A percentile compares a stretch with the other conserved stretches of the same genome.
Evolutionary conservation across 805 yeast genomes (phyloP).

Genomic region (Metschnikowia noctiluminum): DNA sequence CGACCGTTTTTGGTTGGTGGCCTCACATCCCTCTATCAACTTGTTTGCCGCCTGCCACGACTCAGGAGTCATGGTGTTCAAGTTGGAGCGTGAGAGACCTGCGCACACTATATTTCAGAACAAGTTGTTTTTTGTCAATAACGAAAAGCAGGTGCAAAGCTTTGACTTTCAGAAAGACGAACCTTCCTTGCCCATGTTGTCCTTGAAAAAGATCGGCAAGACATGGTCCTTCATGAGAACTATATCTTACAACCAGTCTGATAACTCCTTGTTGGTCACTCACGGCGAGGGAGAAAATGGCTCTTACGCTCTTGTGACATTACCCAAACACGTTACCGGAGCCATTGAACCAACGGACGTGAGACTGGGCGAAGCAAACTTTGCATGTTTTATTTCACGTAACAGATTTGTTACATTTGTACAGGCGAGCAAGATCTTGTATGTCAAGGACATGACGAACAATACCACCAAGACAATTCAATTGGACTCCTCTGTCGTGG

Average conservation of each 20-base stretch:
- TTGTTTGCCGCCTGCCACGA: slow-evolving; percentile 96
- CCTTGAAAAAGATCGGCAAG: slow-evolving; percentile 80
- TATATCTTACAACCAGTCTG: slow-evolving; percentile 88
- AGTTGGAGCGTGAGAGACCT: slow-evolving; percentile 95
- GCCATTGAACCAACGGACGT: slow-evolving; percentile 90
- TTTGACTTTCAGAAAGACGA: slow-evolving; percentile 67
- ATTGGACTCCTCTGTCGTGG: slow-evolving; percentile 63
- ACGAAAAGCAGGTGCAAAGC: slow-evolving; percentile 80
- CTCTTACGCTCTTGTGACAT: slow-evolving; percentile 66
- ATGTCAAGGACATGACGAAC: slow-evolving; percentile 80
- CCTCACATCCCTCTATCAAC: slow-evolving; percentile 86
- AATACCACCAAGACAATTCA: slow-evolving; percentile 77
- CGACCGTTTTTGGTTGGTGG: slow-evolving; percentile 92
- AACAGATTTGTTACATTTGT: slow-evolving; percentile 86
- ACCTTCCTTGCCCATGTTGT: slow-evolving; percentile 71
- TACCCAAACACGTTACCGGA: slow-evolving; percentile 86
- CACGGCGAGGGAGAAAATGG: slow-evolving; percentile 68
- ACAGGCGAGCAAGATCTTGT: slow-evolving; percentile 61
- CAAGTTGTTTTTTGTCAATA: slow-evolving; percentile 70
- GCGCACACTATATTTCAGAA: slow-evolving; percentile 75
- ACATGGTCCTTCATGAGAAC: slow-evolving; percentile 83
- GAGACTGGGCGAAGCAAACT: slow-evolving; percentile 74
- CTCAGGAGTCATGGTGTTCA: slow-evolving; percentile 96
- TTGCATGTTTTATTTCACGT: slow-evolving; percentile 90
- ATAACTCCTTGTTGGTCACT: slow-evolving; percentile 79